phyloP scores from a whole-genome alignment of 192 early-diverging fungal genomes.

The Backusella tuberculispora region DNA sequence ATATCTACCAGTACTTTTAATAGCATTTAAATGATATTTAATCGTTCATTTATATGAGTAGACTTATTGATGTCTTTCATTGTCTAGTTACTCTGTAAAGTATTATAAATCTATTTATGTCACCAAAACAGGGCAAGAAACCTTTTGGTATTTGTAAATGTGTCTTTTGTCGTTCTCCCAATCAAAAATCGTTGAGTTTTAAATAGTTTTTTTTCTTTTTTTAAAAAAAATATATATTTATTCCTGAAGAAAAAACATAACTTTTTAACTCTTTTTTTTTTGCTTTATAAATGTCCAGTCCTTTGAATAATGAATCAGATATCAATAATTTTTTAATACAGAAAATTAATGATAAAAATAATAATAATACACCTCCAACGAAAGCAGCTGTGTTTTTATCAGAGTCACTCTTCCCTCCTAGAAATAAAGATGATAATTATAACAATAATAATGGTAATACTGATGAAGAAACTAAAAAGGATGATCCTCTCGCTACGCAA shows the following conservation, averaged over 20 bases:
- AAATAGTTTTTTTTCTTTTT: background rate
- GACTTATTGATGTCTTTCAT: too few relatives aligned
- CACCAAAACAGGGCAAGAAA: too few relatives aligned
- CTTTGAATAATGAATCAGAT: too few relatives aligned
- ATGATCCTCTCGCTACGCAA: constrained; percentile 60
- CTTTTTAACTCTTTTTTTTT: background rate
- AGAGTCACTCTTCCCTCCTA: constrained; percentile 44
- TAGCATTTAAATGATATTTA: too few relatives aligned
- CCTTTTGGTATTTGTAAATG: too few relatives aligned
- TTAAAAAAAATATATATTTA: too few relatives aligned
- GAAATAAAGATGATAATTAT: constrained; percentile 24
- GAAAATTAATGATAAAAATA: background rate
- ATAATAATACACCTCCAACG: constrained; percentile 24
- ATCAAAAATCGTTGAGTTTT: background rate
- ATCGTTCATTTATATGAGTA: too few relatives aligned
- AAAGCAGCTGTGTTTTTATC: constrained; percentile 37
- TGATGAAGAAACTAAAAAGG: constrained; percentile 39
- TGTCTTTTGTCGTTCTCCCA: too few relatives aligned
- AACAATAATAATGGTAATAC: constrained; percentile 33
- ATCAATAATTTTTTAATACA: background rate
- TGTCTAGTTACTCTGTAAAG: too few relatives aligned
- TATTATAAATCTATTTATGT: too few relatives aligned
- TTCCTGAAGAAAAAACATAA: too few relatives aligned
- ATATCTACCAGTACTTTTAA: too few relatives aligned
- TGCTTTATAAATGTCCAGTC: constrained; percentile 11